phyloP scores from a whole-genome alignment of 2,329 filamentous ascomycete genomes.

The Rhexocercosporidium sp. region DNA sequence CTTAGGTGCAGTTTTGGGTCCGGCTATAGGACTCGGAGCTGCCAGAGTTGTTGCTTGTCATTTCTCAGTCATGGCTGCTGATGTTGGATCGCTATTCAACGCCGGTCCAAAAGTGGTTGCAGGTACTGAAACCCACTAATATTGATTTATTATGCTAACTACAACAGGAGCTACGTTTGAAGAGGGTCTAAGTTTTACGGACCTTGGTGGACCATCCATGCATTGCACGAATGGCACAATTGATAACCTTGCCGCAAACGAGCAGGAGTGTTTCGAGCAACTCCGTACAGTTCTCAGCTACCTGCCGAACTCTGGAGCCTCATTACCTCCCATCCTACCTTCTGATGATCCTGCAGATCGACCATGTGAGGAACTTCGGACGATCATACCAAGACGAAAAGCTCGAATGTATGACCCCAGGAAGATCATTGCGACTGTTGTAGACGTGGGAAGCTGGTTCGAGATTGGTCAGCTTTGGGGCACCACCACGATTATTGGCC shows the following conservation, averaged over 20 bases:
- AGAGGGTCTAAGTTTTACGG: slow-evolving; percentile 62
- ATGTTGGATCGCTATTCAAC: slow-evolving; percentile 67
- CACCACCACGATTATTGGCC: slow-evolving; percentile 62
- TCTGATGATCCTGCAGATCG: slow-evolving; percentile 56
- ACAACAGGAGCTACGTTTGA: slow-evolving; percentile 62
- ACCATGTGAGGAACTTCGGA: slow-evolving; percentile 53
- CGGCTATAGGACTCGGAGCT: slow-evolving; percentile 67
- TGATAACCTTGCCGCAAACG: slow-evolving; percentile 65
- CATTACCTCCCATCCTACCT: slow-evolving; percentile 55
- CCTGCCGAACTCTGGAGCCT: slow-evolving; percentile 61
- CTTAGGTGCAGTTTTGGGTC: slow-evolving; percentile 65
- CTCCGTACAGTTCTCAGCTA: slow-evolving; percentile 61
- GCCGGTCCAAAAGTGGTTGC: slow-evolving; percentile 68
- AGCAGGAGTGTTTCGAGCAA: slow-evolving; percentile 66
- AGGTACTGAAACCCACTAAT: slow-evolving; percentile 25
- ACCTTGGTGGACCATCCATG: slow-evolving; percentile 64
- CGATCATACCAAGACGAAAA: slow-evolving; percentile 61
- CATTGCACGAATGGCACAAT: slow-evolving; percentile 71
- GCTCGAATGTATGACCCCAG: slow-evolving; percentile 65
- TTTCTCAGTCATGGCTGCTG: slow-evolving; percentile 69
- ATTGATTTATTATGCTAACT: not conserved
- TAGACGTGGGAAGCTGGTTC: slow-evolving; percentile 63
- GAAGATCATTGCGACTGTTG: slow-evolving; percentile 60
- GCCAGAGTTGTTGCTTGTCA: slow-evolving; percentile 66
- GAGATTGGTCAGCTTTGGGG: slow-evolving; percentile 70